Evolutionary conservation across 2,329 filamentous ascomycete species (phyloP).

Genomic region (Ceratocystis cubensis): DNA sequence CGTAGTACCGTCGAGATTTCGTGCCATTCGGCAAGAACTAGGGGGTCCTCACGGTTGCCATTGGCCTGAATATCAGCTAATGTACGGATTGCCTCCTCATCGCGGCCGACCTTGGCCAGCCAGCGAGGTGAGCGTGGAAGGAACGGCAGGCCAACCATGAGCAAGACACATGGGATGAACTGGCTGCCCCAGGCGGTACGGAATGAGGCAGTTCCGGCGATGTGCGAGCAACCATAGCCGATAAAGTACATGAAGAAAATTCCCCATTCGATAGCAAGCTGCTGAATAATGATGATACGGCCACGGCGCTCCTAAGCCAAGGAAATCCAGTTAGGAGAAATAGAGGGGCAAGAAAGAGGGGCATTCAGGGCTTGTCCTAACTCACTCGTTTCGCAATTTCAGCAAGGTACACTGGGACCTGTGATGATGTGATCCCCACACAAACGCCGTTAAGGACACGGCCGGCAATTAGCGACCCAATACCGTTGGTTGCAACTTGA

Average conservation of each 20-base stretch:
- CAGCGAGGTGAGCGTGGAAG: conserved; percentile 51
- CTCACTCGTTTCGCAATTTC: conserved; percentile 35
- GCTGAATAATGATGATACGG: conserved; percentile 54
- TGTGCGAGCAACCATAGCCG: conserved; percentile 50
- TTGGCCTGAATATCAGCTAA: conserved; percentile 46
- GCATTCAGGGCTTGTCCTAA: neutral
- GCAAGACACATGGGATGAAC: conserved; percentile 46
- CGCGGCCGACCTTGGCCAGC: conserved; percentile 49
- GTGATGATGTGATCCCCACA: conserved; percentile 48
- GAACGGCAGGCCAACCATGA: conserved; percentile 47
- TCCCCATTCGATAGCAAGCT: conserved; percentile 58
- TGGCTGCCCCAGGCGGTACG: conserved; percentile 53
- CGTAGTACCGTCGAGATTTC: conserved; percentile 31
- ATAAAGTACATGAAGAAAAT: conserved; percentile 61
- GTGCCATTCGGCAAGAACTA: conserved; percentile 45
- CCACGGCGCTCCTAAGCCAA: conserved; percentile 42
- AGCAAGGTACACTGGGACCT: conserved; percentile 56
- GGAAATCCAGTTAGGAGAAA: conserved; percentile 18
- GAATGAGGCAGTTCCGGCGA: conserved; percentile 46
- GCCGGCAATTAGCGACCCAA: conserved; percentile 35
- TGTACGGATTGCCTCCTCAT: conserved; percentile 41
- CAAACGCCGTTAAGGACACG: conserved; percentile 51
- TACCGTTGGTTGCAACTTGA: conserved; percentile 23
- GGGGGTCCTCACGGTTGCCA: conserved; percentile 40
- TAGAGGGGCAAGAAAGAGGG: neutral